Percentiles rank a stretch among this genome's conserved stretches.
Conservation (phyloP, 371 early-diverging fungal species). For the Dentiscutata heterogama region DNA sequence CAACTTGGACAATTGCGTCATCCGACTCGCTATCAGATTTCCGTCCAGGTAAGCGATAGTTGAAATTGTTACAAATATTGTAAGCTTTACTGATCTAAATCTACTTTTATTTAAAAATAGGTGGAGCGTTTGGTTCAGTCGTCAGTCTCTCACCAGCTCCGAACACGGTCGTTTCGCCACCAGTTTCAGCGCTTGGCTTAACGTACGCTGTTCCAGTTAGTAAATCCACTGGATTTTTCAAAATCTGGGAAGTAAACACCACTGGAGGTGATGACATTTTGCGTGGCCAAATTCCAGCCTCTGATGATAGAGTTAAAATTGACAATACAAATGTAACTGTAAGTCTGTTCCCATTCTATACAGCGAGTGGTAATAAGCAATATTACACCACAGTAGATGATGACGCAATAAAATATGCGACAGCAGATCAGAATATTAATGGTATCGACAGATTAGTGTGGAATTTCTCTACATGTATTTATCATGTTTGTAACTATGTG, state of each 20-base stretch:
- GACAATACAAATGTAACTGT: no score
- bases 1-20: not conserved
- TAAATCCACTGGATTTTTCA: constrained; percentile 12
- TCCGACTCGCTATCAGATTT: not conserved
- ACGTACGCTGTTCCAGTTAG: not conserved
- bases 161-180: not conserved
- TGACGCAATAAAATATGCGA: not conserved
- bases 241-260: not conserved
- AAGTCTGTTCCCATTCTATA: no score
- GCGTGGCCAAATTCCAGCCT: not conserved
- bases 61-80: not conserved
- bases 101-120: no score
- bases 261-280: not conserved
- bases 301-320: not conserved
- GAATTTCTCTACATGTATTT: not conserved
- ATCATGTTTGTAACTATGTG: not conserved
- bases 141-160: no score
- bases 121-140: no score
- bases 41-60: not conserved
- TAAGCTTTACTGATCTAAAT: no score
- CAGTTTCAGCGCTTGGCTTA: not conserved
- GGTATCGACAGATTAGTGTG: not conserved
- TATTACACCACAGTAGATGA: constrained; percentile 11
- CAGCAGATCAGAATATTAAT: not conserved
- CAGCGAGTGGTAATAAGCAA: not conserved